A percentile compares a stretch with the other conserved stretches of the same genome.
Evolutionary conservation across 129 eudicot species (phyloP).

Genomic region (Saposhnikovia divaricata): DNA sequence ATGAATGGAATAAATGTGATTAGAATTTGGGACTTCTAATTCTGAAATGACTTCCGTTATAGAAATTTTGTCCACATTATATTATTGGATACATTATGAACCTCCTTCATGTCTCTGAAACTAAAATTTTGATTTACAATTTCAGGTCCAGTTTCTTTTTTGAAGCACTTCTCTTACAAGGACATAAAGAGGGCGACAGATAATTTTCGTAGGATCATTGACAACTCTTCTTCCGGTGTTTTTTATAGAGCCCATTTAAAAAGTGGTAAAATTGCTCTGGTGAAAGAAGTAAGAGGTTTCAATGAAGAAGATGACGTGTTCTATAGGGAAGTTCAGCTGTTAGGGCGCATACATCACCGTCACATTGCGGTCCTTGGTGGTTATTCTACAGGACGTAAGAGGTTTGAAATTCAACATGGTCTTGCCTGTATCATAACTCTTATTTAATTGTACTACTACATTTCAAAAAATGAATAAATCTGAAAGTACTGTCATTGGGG

Average conservation of each 20-base stretch:
- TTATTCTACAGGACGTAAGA: slow-evolving; percentile 52
- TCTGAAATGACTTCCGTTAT: background rate
- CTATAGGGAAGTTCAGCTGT: slow-evolving; percentile 52
- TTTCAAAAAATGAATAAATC: background rate
- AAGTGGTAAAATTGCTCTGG: slow-evolving; percentile 38
- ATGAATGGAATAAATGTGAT: background rate
- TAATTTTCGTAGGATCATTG: slow-evolving; percentile 44
- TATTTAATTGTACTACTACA: slow-evolving; percentile 7
- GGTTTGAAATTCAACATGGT: slow-evolving; percentile 28
- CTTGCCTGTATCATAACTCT: background rate
- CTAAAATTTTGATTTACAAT: background rate
- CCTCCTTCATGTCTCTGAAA: background rate
- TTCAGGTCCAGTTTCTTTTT: slow-evolving; percentile 46
- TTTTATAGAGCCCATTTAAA: slow-evolving; percentile 61
- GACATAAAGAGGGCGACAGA: slow-evolving; percentile 87
- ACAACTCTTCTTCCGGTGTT: slow-evolving; percentile 43
- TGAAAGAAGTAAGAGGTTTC: slow-evolving; percentile 51
- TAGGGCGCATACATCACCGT: slow-evolving; percentile 79
- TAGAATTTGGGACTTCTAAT: background rate
- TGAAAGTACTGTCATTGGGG: background rate
- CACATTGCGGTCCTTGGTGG: slow-evolving; percentile 69
- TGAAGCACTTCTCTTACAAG: slow-evolving; percentile 51
- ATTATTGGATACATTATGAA: background rate
- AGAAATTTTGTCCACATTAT: background rate
- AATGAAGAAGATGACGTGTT: slow-evolving; percentile 50